Percentiles rank a stretch among this genome's conserved stretches.
Evolutionary conservation across 2,329 filamentous ascomycete genomes (phyloP).

Genomic region (Neonectria ditissima): DNA sequence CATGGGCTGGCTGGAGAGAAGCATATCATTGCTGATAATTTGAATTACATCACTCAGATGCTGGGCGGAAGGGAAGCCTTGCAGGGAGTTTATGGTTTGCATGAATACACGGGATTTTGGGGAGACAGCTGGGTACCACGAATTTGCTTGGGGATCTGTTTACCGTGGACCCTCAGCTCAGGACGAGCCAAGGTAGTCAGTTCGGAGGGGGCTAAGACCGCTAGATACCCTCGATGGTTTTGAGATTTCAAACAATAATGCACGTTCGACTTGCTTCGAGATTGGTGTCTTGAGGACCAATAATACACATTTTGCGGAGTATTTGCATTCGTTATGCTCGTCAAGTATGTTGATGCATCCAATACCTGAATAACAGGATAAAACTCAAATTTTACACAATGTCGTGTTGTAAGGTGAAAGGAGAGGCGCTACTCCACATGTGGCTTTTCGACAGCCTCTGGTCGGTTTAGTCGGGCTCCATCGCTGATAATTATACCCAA

Average conservation of each 20-base stretch:
- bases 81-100: slow-evolving; percentile 43
- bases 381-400: not conserved
- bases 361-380: not conserved
- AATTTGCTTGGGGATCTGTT: slow-evolving; percentile 34
- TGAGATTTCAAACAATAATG: slow-evolving; percentile 29
- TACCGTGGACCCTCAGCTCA: slow-evolving; percentile 26
- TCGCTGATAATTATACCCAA: slow-evolving; percentile 83
- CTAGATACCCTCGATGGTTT: slow-evolving; percentile 42
- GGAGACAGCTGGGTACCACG: slow-evolving; percentile 29
- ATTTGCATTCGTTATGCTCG: not conserved
- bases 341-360: not conserved
- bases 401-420: not conserved
- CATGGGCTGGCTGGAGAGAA: slow-evolving; percentile 19
- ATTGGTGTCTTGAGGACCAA: not conserved
- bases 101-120: slow-evolving; percentile 38
- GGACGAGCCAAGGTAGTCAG: slow-evolving; percentile 25
- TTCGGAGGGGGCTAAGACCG: slow-evolving; percentile 24
- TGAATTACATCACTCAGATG: slow-evolving; percentile 43
- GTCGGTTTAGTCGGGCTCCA: slow-evolving; percentile 46
- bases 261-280: slow-evolving; percentile 25
- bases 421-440: slow-evolving; percentile 37
- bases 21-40: slow-evolving; percentile 35
- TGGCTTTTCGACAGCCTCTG: slow-evolving; percentile 29
- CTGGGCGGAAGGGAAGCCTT: slow-evolving; percentile 28
- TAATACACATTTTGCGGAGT: not conserved